Percentiles rank a stretch among this genome's conserved stretches.
These are phyloP conservation scores for Backusella westeae DNA, from an alignment of 192 early-diverging fungal genomes.

Conservation along the genomic window DNA sequence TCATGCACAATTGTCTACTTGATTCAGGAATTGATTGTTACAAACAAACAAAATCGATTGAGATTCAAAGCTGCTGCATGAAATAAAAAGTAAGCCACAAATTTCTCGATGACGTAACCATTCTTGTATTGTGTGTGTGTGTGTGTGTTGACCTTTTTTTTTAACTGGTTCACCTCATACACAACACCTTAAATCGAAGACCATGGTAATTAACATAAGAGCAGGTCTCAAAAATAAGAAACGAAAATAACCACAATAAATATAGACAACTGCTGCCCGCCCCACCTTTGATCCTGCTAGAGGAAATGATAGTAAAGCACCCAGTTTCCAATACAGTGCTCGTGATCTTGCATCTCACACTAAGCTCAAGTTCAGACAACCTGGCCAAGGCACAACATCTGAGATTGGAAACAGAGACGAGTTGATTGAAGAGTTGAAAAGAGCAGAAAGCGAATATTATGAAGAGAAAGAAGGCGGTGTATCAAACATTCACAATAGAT, in stretches of 20 bases:
- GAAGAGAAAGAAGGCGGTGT: constrained; percentile 36
- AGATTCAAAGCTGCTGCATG: not conserved
- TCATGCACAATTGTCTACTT: not conserved
- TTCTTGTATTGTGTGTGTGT: not conserved
- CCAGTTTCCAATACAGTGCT: constrained; percentile 62
- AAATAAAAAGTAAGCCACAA: not conserved
- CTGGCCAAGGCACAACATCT: constrained; percentile 58
- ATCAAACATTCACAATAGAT: constrained; percentile 11
- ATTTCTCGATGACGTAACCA: not conserved
- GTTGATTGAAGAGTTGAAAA: constrained; percentile 61
- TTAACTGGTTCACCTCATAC: not conserved
- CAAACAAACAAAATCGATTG: not conserved
- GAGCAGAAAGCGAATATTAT: constrained; percentile 67
- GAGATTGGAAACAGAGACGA: constrained; percentile 59
- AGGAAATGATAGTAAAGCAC: constrained; percentile 59
- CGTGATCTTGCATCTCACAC: constrained; percentile 76
- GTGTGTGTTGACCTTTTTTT: not conserved
- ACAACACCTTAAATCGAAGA: not conserved
- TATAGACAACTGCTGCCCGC: constrained; percentile 63
- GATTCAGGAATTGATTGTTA: not conserved
- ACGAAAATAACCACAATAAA: not conserved
- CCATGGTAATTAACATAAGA: not conserved
- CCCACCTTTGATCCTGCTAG: constrained; percentile 79
- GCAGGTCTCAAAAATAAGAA: not conserved
- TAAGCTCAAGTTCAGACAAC: constrained; percentile 71